Conservation (phyloP, 139 green algal genomes). For the Pleodorina starrii region DNA sequence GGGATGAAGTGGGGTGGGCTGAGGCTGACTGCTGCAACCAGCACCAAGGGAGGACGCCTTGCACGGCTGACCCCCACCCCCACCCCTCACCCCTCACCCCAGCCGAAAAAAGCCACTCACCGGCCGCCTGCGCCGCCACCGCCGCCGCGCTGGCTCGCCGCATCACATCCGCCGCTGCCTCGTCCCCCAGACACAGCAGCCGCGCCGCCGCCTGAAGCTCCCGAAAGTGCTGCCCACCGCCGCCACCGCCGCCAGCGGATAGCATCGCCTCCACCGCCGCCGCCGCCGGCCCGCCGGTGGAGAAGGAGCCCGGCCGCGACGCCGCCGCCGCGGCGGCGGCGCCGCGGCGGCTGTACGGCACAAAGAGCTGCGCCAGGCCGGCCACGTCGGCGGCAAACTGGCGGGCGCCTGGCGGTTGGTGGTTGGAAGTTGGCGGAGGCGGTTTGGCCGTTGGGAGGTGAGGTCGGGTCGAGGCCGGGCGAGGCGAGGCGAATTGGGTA, state of each 20-base stretch:
- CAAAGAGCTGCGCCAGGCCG: constrained; percentile 46
- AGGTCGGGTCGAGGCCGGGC: too few species aligned
- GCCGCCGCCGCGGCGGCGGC: neutral
- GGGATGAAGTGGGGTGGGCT: too few species aligned
- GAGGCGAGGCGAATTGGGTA: too few species aligned
- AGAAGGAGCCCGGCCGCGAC: neutral
- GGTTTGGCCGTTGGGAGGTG: too few species aligned
- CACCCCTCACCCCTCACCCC: neutral
- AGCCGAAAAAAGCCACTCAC: neutral
- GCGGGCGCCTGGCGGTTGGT: constrained; percentile 40
- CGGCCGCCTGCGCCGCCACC: constrained; percentile 26
- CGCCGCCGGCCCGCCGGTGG: neutral
- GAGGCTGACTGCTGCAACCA: neutral
- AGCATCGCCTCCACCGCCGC: neutral
- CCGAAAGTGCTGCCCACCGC: constrained; percentile 54
- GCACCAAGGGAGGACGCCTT: too few species aligned
- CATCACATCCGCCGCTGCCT: constrained; percentile 55
- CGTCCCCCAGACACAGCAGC: constrained; percentile 51
- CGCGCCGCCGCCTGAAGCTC: constrained; percentile 50
- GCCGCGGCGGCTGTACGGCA: constrained; percentile 50
- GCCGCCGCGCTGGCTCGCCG: constrained; percentile 22
- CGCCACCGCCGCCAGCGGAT: neutral
- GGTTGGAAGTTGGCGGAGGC: too few species aligned
- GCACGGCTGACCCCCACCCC: too few species aligned
- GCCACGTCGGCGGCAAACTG: constrained; percentile 51